Evolutionary conservation across 2,329 filamentous ascomycete species (phyloP).

Genomic region (Didymosphaeria variabile): DNA sequence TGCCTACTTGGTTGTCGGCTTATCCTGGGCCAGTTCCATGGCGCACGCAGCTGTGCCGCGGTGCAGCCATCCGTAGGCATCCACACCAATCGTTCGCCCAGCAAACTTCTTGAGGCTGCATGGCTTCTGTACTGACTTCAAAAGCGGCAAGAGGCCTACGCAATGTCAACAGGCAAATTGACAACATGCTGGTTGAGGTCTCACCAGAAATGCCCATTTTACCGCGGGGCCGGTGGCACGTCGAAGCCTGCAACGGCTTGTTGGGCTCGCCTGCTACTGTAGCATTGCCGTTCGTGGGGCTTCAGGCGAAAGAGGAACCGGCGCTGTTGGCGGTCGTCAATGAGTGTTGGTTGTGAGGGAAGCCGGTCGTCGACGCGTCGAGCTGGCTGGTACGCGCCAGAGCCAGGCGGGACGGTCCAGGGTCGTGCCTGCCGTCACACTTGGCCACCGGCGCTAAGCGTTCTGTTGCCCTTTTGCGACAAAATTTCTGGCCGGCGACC

Average conservation of each 20-base stretch:
- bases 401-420: constrained; percentile 6
- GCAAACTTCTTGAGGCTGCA: constrained; percentile 85
- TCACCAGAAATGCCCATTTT: constrained; percentile 54
- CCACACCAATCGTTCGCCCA: constrained; percentile 90
- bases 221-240: constrained; percentile 37
- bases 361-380: constrained; percentile 3
- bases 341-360: neutral
- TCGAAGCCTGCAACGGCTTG: constrained; percentile 32
- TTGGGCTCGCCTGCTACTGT: constrained; percentile 19
- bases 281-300: neutral
- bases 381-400: constrained; percentile 11
- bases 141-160: constrained; percentile 84
- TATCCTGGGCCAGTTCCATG: constrained; percentile 86
- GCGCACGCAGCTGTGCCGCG: constrained; percentile 90
- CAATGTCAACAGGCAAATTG: constrained; percentile 27
- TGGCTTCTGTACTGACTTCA: constrained; percentile 96
- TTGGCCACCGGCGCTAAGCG: constrained; percentile 1
- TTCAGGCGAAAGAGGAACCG: neutral
- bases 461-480: neutral
- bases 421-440: neutral
- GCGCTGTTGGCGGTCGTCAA: neutral
- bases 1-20: constrained; percentile 83
- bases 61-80: constrained; percentile 98
- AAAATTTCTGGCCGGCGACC: constrained; percentile 5
- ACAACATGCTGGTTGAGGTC: constrained; percentile 31